These are phyloP conservation scores for Calonectria montana DNA, from an alignment of 2,329 filamentous ascomycete species.

Conservation along the genomic window DNA sequence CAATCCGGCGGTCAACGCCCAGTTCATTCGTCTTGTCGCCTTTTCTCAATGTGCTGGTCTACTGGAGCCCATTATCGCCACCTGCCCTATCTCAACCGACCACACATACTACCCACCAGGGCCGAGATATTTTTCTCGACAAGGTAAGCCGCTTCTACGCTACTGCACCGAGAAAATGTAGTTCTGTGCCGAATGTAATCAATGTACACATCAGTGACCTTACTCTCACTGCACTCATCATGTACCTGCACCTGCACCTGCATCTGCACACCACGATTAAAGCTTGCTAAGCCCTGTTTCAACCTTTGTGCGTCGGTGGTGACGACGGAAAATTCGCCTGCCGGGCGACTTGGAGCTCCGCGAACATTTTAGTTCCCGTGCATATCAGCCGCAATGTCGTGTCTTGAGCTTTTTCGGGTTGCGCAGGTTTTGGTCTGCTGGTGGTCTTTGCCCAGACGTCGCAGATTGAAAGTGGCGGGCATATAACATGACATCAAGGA, in stretches of 20 bases:
- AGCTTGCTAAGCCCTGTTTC: constrained; percentile 20
- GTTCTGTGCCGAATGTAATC: background rate
- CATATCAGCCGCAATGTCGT: constrained; percentile 10
- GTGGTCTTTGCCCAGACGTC: constrained; percentile 2
- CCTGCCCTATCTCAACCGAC: background rate
- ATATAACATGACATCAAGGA: background rate
- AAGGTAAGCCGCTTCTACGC: constrained; percentile 2
- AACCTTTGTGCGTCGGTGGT: constrained; percentile 6
- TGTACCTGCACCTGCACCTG: background rate
- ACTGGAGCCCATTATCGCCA: background rate
- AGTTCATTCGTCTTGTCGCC: background rate
- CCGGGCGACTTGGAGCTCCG: constrained; percentile 4
- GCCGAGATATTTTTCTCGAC: constrained; percentile 1
- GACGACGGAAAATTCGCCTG: constrained; percentile 9
- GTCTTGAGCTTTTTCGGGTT: background rate
- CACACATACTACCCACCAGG: constrained; percentile 9
- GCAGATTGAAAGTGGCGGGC: background rate
- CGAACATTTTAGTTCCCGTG: background rate
- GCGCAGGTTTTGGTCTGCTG: constrained; percentile 1
- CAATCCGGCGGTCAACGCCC: background rate
- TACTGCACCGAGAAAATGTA: background rate
- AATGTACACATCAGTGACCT: constrained; percentile 1
- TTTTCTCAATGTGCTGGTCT: background rate
- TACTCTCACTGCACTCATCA: background rate
- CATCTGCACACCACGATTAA: background rate